Evolutionary conservation across 169 alveolate species (phyloP).

Genomic region (Perkinsus marinus): DNA sequence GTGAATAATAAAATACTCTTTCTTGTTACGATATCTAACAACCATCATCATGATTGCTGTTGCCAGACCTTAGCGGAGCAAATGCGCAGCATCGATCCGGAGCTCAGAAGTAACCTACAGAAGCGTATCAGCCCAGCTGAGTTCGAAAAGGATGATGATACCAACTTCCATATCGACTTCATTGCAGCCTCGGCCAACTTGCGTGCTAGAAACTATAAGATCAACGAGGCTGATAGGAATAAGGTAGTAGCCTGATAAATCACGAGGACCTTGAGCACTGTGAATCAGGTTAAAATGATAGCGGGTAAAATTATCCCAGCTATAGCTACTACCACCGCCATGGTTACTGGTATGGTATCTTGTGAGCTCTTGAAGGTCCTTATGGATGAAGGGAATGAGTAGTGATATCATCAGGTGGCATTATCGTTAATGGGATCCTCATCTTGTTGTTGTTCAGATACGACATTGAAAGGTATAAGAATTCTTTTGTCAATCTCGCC

Average conservation of each 20-base stretch:
- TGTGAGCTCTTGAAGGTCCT: slow-evolving; percentile 71
- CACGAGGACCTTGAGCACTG: not conserved
- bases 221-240: slow-evolving; percentile 66
- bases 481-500: slow-evolving; percentile 86
- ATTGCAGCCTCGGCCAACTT: slow-evolving; percentile 87
- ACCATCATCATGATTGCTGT: no score
- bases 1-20: no score
- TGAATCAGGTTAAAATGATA: slow-evolving; percentile 82
- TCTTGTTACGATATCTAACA: no score
- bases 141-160: slow-evolving; percentile 97
- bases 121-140: slow-evolving; percentile 52
- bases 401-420: no score
- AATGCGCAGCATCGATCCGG: slow-evolving; percentile 3
- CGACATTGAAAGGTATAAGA: slow-evolving; percentile 52
- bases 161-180: slow-evolving; percentile 93
- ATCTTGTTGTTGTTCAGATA: not conserved
- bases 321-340: slow-evolving; percentile 98
- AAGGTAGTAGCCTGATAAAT: not conserved
- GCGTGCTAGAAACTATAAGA: slow-evolving; percentile 91
- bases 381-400: slow-evolving; percentile 21
- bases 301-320: slow-evolving; percentile 99
- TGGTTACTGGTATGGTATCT: slow-evolving; percentile 91
- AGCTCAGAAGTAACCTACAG: not conserved
- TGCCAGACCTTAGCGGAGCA: not conserved
- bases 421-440: no score